Base-by-base conservation (phyloP, 2,329 filamentous ascomycete genomes). In the Aspergillus quadricinctus region DNA sequence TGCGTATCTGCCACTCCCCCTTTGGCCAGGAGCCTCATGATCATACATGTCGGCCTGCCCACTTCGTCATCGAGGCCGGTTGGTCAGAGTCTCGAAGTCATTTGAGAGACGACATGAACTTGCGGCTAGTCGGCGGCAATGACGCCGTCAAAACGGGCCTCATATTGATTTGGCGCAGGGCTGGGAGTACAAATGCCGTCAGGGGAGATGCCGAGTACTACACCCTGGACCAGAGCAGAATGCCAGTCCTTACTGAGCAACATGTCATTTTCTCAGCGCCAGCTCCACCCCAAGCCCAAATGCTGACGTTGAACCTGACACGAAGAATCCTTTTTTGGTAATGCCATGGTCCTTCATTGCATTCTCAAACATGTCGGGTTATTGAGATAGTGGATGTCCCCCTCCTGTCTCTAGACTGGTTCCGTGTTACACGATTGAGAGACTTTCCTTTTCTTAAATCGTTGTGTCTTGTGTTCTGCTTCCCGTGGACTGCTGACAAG, bases 41-140 rank as follows among this genome's bases (percentile, higher is more conserved):
- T 27, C 25, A 27, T 3, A 27, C 25, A 3, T 27, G 4, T 3
- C 25, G 25, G 25, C 25, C 25, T 27, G 25, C 25, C 25, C 25
- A 27, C 25, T 27, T 27, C 25, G 25, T 27, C 25, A 52, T 57
- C 3, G 48, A 55, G 31, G 35, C 56, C 14, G 49, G 49, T 3
- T 57, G 52, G 56, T 40, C 21, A 23, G 43, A 57, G 27, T 52
- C 56, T n/a, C 29, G 29, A 21, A 6, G 10, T 17, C 8, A 45
- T 17, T 40, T 52, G 5, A 17, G 40, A 40, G 48, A 46, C 23
- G 29, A 57, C 31, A 49, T 57, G 43, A 55, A 52, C 14, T n/a
- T 49, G 14, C 55, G 56, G 52, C 25, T 57, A 5, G 37, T 57
- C 6, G 49, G 40, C 6, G 48, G 52, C 21, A 41, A 41, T 37